Base-by-base conservation (phyloP, 306 rosid genomes). In the Lithocarpus polystachyus region DNA sequence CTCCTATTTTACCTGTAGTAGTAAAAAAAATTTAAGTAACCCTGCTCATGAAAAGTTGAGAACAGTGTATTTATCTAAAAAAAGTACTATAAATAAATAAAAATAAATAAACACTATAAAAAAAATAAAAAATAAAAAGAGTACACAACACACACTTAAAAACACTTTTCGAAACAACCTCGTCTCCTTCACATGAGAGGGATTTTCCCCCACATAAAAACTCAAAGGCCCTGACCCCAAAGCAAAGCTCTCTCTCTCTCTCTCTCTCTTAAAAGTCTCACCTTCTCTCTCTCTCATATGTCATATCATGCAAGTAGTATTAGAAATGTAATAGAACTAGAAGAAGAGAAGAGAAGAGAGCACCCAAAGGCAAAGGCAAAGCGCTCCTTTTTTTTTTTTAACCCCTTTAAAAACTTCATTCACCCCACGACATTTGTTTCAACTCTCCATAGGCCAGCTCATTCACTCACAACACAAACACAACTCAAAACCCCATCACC, bases 231-330 rank as follows among this genome's bases (percentile, higher is more conserved):
- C 84, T 45, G 79, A 76, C 86, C 87, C 87, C 82, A 88, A 77
- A 74, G 77, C 88, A 48, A 48, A 48, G 53, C 56, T 35, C 57
- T 20, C 18, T 57, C 73, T 76, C 22, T 35, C 75, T 31, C 35
- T 23, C 59, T 55, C 59, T 55, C 23, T 9, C 28, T 20, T 24
- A 8, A n/a, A 40, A 40, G 45, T 40, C 59, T 68, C 61, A 60
- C 48, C 64, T 19, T 56, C 73, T 19, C 33, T 68, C n/a, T 6
- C 75, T 74, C 87, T 80, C 85, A 83, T 83, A 80, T 88, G 92
- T 89, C 92, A 85, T 89, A 87, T 94, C 97, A 92, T 94, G 97
- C 96, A 90, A 83, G 75, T 86, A 73, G 88, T 82, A 20, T n/a
- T n/a, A n/a, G n/a, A n/a, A n/a, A 72, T 78, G 87, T 80, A 80